Conservation (phyloP, 345 rosid genomes). For the Dovyalis caffra region DNA sequence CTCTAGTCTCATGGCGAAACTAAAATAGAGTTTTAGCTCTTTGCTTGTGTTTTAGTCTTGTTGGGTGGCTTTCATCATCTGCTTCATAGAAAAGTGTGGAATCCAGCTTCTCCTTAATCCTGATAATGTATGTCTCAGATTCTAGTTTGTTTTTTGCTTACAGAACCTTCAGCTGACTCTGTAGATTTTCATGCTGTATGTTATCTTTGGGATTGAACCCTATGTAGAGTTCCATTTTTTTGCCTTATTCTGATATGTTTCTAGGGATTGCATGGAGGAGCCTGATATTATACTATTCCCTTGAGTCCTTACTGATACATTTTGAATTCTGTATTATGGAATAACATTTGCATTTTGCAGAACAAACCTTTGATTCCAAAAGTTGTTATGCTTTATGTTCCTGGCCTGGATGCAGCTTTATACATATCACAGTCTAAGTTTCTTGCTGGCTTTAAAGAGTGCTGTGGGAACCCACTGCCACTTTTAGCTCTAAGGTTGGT, state of each 20-base stretch:
- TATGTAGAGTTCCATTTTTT: neutral
- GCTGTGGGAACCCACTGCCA: constrained; percentile 69
- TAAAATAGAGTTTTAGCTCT: neutral
- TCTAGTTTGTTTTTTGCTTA: neutral
- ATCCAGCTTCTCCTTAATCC: neutral
- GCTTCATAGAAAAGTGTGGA: neutral
- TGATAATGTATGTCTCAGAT: neutral
- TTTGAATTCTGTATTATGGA: constrained; percentile 1
- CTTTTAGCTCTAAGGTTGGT: constrained; percentile 84
- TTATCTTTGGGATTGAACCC: neutral
- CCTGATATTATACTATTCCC: neutral
- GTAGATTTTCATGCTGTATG: neutral
- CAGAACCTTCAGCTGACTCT: neutral
- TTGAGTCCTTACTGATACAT: neutral
- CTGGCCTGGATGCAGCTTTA: constrained; percentile 88
- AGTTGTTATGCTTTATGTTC: constrained; percentile 85
- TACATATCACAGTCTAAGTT: constrained; percentile 69
- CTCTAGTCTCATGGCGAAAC: neutral
- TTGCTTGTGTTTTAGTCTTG: neutral
- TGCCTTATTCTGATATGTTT: neutral
- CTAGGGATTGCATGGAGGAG: neutral
- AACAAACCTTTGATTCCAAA: constrained; percentile 88
- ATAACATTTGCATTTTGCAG: constrained; percentile 45
- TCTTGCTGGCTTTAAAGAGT: constrained; percentile 62
- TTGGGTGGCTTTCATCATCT: neutral